Percentiles rank a stretch among this genome's conserved stretches.
Conservation (phyloP, 1,284 basidiomycete species). For the Volvariella volvacea region DNA sequence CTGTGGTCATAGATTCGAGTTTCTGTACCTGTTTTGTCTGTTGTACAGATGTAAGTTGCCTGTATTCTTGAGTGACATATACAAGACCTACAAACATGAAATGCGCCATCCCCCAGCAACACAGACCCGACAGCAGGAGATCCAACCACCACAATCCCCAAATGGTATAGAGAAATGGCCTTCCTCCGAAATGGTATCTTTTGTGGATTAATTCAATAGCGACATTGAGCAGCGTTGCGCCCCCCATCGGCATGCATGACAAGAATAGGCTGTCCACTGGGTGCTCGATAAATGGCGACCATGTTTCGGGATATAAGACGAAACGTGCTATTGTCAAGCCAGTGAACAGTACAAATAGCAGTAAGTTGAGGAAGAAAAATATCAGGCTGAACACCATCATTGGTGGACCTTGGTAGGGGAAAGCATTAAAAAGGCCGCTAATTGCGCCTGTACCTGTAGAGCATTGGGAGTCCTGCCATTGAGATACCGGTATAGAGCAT, state of each 20-base stretch:
- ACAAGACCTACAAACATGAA: conserved; percentile 42
- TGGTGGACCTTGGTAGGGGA: conserved; percentile 38
- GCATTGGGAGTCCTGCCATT: neutral
- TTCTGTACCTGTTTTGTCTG: conserved; percentile 51
- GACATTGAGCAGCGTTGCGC: conserved; percentile 56
- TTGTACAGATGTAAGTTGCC: neutral
- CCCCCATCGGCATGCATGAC: conserved; percentile 68
- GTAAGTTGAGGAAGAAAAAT: conserved; percentile 64
- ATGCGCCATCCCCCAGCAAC: conserved; percentile 61
- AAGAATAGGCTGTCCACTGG: conserved; percentile 62
- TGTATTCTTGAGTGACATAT: neutral
- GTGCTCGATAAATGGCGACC: conserved; percentile 50
- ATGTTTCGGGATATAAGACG: conserved; percentile 47
- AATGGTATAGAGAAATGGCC: conserved; percentile 48
- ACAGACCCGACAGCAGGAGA: conserved; percentile 46
- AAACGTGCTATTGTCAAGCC: conserved; percentile 45
- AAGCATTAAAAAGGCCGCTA: conserved; percentile 43
- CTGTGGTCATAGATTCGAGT: conserved; percentile 47
- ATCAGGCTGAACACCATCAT: conserved; percentile 40
- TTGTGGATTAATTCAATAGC: conserved; percentile 36
- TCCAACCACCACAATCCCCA: conserved; percentile 77
- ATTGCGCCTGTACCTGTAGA: conserved; percentile 48
- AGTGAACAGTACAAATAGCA: conserved; percentile 55
- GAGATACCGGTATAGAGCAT: neutral
- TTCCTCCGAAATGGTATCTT: conserved; percentile 44